Conservation (phyloP, 768 basidiomycete genomes). For the Rhizopogon salebrosus region DNA sequence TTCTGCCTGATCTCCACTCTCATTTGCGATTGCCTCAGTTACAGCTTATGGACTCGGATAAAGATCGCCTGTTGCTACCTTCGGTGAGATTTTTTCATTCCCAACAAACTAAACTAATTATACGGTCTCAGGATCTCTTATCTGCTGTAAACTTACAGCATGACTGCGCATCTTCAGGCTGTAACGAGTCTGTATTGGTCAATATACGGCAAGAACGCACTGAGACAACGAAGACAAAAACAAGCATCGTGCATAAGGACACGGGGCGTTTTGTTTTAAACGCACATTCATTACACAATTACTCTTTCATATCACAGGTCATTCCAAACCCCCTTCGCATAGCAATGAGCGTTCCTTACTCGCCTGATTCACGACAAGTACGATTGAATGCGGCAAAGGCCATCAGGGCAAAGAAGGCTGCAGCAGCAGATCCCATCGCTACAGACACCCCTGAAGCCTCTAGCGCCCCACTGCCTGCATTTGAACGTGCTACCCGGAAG, state of each 20-base stretch:
- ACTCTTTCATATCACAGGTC: constrained; percentile 1
- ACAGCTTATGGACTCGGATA: background rate
- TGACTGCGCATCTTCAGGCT: constrained; percentile 7
- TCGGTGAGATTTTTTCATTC: too few species aligned
- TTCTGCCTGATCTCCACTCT: constrained; percentile 4
- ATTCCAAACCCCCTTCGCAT: background rate
- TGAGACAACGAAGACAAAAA: constrained; percentile 2
- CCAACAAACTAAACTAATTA: too few species aligned
- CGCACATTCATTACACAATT: constrained; percentile 6
- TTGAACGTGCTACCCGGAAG: background rate
- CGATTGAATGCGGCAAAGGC: background rate
- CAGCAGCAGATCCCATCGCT: too few species aligned
- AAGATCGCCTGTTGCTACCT: background rate
- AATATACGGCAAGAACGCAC: constrained; percentile 8
- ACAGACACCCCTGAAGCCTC: background rate
- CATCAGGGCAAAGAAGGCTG: background rate
- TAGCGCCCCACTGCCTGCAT: background rate
- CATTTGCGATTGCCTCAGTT: constrained; percentile 3
- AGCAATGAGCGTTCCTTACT: background rate
- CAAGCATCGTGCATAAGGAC: constrained; percentile 3
- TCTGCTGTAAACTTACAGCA: constrained; percentile 20
- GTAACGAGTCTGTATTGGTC: background rate
- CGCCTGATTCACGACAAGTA: background rate
- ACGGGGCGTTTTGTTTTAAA: constrained; percentile 8
- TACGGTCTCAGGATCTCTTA: constrained; percentile 9